phyloP scores from a whole-genome alignment of 2,329 filamentous ascomycete genomes.

The Allantophomopsis lycopodina region DNA sequence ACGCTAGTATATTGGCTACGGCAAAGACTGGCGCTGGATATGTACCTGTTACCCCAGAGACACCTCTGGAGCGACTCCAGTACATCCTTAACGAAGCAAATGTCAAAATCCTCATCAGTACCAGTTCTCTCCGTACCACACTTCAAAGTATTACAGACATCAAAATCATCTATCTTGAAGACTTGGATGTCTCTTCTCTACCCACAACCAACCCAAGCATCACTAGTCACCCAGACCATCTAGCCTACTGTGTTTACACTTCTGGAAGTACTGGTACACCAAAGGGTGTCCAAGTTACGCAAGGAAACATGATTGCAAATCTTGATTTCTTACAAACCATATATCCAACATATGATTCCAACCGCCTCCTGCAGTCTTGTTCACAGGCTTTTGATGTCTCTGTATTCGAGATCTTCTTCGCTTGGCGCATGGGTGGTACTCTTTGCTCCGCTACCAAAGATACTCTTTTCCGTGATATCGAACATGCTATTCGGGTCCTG shows the following conservation, averaged over 20 bases:
- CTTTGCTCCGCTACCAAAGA: slow-evolving; percentile 67
- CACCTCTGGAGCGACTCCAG: slow-evolving; percentile 44
- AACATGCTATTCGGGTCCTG: slow-evolving; percentile 48
- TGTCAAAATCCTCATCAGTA: slow-evolving; percentile 30
- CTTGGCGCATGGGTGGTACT: slow-evolving; percentile 67
- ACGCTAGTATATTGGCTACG: slow-evolving; percentile 60
- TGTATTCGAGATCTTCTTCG: slow-evolving; percentile 81
- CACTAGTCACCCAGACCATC: slow-evolving; percentile 4
- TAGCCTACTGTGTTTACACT: slow-evolving; percentile 72
- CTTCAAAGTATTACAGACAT: slow-evolving; percentile 12
- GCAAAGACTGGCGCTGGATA: slow-evolving; percentile 68
- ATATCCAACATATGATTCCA: slow-evolving; percentile 40
- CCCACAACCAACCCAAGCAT: not conserved
- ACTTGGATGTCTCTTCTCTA: slow-evolving; percentile 10
- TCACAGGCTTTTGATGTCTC: slow-evolving; percentile 81
- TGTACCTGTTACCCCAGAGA: slow-evolving; percentile 64
- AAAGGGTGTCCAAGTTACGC: slow-evolving; percentile 69
- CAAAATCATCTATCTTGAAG: slow-evolving; percentile 15
- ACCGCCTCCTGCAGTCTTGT: slow-evolving; percentile 64
- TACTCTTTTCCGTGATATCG: slow-evolving; percentile 58
- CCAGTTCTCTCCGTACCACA: slow-evolving; percentile 8
- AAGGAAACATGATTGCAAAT: slow-evolving; percentile 64
- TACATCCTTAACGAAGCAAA: slow-evolving; percentile 49
- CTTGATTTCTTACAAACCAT: slow-evolving; percentile 49
- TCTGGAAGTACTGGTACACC: slow-evolving; percentile 71